Conservation (phyloP, 2,329 filamentous ascomycete genomes). For the Graphiopsis chlorocephala region DNA sequence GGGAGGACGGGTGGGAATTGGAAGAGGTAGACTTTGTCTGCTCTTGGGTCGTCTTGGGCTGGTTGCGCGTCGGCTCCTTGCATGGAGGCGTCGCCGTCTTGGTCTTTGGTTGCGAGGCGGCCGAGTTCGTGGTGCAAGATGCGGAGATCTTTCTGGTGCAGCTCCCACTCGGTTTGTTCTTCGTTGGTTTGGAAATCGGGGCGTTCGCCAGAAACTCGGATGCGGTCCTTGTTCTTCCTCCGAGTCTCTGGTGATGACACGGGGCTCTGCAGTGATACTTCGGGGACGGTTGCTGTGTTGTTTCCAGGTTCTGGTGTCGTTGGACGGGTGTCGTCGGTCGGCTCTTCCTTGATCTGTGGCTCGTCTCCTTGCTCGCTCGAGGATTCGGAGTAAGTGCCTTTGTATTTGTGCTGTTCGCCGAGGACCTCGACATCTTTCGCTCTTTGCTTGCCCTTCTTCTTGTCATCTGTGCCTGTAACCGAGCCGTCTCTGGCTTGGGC, state of each 20-base stretch:
- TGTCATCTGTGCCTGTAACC: constrained; percentile 18
- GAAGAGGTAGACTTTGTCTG: constrained; percentile 60
- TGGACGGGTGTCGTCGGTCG: constrained; percentile 38
- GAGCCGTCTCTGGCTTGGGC: constrained; percentile 5
- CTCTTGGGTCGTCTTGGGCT: constrained; percentile 39
- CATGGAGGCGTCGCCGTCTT: constrained; percentile 43
- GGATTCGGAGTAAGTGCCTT: constrained; percentile 44
- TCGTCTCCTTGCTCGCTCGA: constrained; percentile 37
- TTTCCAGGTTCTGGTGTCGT: constrained; percentile 22
- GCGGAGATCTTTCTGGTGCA: constrained; percentile 46
- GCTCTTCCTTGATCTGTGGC: constrained; percentile 53
- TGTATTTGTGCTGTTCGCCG: constrained; percentile 41
- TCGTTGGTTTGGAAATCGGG: constrained; percentile 52
- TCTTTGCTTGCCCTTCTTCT: constrained; percentile 38
- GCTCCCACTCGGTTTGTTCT: constrained; percentile 51
- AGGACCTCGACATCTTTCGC: constrained; percentile 44
- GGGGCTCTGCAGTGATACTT: constrained; percentile 27
- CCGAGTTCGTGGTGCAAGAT: constrained; percentile 49
- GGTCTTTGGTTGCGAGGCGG: constrained; percentile 36
- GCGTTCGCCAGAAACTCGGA: constrained; percentile 27
- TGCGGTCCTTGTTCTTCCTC: constrained; percentile 30
- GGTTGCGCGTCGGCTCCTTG: constrained; percentile 24
- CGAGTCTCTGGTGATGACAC: constrained; percentile 35
- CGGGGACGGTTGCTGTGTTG: constrained; percentile 21
- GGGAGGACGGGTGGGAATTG: constrained; percentile 64